These are phyloP conservation scores for Saraca asoca DNA, from an alignment of 331 rosid species.

Conservation along the genomic window DNA sequence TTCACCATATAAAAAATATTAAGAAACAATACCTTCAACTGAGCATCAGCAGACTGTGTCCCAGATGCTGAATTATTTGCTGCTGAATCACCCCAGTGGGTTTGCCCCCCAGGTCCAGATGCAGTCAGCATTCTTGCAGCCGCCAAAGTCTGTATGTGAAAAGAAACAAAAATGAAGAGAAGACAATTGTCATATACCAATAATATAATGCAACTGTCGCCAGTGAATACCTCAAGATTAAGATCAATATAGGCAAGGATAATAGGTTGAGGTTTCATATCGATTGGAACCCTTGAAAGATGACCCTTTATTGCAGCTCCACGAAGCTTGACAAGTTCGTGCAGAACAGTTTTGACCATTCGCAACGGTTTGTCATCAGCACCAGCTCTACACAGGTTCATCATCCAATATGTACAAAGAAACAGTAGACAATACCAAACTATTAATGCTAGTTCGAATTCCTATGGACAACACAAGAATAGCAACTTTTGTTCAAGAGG, in stretches of 20 bases:
- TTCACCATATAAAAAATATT: neutral
- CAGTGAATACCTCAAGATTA: constrained; percentile 79
- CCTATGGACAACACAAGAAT: neutral
- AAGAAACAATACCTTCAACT: constrained; percentile 65
- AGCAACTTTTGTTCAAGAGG: neutral
- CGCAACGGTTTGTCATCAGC: constrained; percentile 98
- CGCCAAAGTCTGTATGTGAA: constrained; percentile 74
- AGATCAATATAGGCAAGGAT: constrained; percentile 98
- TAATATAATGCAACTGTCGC: constrained; percentile 1
- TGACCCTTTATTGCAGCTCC: constrained; percentile 98
- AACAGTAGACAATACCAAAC: constrained; percentile 6
- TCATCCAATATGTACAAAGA: neutral
- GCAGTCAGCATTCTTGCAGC: constrained; percentile 99
- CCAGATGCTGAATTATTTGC: constrained; percentile 84
- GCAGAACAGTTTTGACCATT: constrained; percentile 98
- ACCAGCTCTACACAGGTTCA: constrained; percentile 69
- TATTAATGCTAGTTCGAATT: constrained; percentile 1
- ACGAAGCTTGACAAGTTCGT: constrained; percentile 97
- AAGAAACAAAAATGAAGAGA: constrained; percentile 2
- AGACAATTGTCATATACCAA: neutral
- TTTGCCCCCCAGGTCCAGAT: constrained; percentile 92
- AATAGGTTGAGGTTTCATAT: constrained; percentile 94
- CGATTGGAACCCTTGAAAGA: constrained; percentile 99
- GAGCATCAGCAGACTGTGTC: constrained; percentile 86
- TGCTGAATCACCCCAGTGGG: constrained; percentile 92